Evolutionary conservation across 371 early-diverging fungal species (phyloP), one percentile per base, ranked within the genome.

Genomic region (Mycotypha africana): DNA sequence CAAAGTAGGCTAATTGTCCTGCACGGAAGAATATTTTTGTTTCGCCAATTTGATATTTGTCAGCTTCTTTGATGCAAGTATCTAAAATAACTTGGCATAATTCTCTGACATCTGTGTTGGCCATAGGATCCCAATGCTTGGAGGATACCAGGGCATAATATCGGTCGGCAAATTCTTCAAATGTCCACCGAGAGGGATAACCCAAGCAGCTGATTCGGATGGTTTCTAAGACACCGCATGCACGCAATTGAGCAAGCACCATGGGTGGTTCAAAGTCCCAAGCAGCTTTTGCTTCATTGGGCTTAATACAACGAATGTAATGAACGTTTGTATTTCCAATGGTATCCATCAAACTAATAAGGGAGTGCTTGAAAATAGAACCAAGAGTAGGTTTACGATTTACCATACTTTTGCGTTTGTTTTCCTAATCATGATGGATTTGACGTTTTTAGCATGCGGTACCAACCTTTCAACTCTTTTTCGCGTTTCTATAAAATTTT

Each of bases 191-290:
- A 9, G 89, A 84, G 11, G 99, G 99, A 64, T 97, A 99, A 15
- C 99, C 99, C 11, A 93, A 91, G 59, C 97, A 91, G 62, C 91
- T 89, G 65, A 99, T 99, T 25, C 97, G 85, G 58, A 99, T 99
- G 6, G 99, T 99, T 68, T 99, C 99, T 11, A 99, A 61, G 5
- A 99, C 99, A 82, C 99, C 99, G 74, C 99, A 99, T 23, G 99
- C 99, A 37, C 94, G 85, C 35, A 99, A 68, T 70, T 99, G 99
- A 16, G 87, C 67, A 4, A 99, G 76, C 10, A 99, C 96, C 84
- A 94, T 86, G 26, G 81, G 82, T 17, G 92, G 81, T 45, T 98
- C 95, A 53, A 98, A 92, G 21, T 58, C 70, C 83, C 90, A 89
- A 12, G 96, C 83, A 2, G 66, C 76, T 68, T 97, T 97, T 33